Evolutionary conservation across 495 filamentous ascomycete genomes (phyloP), one percentile per base, ranked within the genome.

Genomic region (Astrocystis sublimbata): DNA sequence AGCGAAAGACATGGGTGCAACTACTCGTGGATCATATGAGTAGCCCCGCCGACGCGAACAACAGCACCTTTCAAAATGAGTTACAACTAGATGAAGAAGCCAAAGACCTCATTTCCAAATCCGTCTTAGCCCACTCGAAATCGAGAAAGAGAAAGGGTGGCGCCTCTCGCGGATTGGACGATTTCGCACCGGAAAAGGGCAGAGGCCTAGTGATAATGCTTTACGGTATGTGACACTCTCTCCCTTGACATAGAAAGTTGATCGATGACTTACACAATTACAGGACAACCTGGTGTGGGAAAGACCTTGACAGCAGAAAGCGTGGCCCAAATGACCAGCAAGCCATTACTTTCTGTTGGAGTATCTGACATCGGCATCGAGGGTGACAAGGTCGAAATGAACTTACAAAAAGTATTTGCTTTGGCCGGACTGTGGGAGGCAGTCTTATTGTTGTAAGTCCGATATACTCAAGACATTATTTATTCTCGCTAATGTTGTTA

Each of bases 131-230:
- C 17, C 69, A 72, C 55, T 38, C 24, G 28, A 38, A n/a, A 15
- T 17, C 31, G 30, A 35, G 51, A 19, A 31, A 43, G 23, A 28
- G 15, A 41, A n/a, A n/a, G n/a, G n/a, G n/a, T n/a, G n/a, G n/a
- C n/a, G n/a, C n/a, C n/a, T 28, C 23, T 42, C 35, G 43, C 28
- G 53, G 13, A 15, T 42, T 72, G 26, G 50, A 61, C 6, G 69
- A 72, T 45, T 42, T 70, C 15, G 62, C 66, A 10, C 26, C 42
- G 4, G 51, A 53, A n/a, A 72, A 70, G 23, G 67, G 69, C 12
- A 66, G 67, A n/a, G 67, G 69, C 4, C 52, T 71, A 15, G 69
- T 71, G 10, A 60, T 72, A 42, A 55, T 72, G 10, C 42, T 72
- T 4, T 62, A 70, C 49, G 69, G 67, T 65, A 41, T 28, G 13